Evolutionary conservation across 176 grass and related monocot species (phyloP).

Genomic region (Musa itinerans): DNA sequence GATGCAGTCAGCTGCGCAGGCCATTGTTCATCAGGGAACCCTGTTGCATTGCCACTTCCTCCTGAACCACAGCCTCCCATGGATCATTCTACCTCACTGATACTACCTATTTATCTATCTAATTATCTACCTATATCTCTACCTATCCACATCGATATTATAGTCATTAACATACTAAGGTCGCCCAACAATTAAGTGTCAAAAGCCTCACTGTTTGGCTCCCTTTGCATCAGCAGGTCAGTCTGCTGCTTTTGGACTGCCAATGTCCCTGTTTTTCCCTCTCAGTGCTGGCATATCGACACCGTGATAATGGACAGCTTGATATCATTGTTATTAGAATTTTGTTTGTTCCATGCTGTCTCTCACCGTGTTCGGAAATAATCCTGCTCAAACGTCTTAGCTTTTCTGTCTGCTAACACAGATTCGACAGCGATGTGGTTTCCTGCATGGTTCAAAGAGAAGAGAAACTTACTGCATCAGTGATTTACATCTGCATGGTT

Average conservation of each 20-base stretch:
- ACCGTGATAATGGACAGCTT: background rate
- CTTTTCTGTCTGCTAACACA: too few relatives aligned
- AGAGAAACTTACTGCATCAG: too few relatives aligned
- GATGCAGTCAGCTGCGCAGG: constrained; percentile 66
- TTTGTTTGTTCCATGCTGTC: too few relatives aligned
- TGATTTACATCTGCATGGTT: too few relatives aligned
- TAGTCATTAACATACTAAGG: background rate
- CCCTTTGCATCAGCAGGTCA: background rate
- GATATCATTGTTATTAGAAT: too few relatives aligned
- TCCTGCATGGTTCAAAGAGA: too few relatives aligned
- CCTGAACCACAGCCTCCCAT: background rate
- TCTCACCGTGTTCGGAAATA: too few relatives aligned
- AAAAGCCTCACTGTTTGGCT: constrained; percentile 1
- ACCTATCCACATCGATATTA: background rate
- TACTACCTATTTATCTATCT: background rate
- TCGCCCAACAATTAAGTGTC: background rate
- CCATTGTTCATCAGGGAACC: constrained; percentile 76
- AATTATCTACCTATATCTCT: background rate
- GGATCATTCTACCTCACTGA: background rate
- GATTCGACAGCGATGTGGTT: too few relatives aligned
- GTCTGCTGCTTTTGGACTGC: background rate
- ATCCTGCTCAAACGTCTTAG: too few relatives aligned
- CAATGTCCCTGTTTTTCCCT: background rate
- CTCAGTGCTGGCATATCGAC: background rate
- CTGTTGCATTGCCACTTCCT: constrained; percentile 80